Evolutionary conservation across 2,329 filamentous ascomycete species (phyloP), one percentile per base, ranked within the genome.

Genomic region (Aspergillus hortae): DNA sequence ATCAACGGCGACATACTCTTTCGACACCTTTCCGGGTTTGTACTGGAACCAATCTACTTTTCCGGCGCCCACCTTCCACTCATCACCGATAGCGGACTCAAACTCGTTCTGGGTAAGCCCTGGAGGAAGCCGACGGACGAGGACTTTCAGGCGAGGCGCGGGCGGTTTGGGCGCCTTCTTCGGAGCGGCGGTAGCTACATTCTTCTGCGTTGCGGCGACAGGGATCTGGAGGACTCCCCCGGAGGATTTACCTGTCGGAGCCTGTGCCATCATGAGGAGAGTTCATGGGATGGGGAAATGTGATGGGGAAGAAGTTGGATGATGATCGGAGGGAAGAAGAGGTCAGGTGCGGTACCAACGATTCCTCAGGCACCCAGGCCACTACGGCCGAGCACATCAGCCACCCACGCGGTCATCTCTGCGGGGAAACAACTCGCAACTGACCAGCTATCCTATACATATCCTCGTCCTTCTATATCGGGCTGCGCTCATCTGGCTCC

Each of bases 11-110:
- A 60, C 84, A 60, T 76, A 95, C 91, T 96, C 89, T 66, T 85
- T 87, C 1, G 91, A 92, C 42, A 92, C 78, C 67, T 96, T 95
- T 59, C 87, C 87, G 50, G 80, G 74, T 52, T 81, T 81, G 68
- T 83, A 99, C 45, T 81, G 81, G 59, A 88, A 78, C 89, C 90
- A 96, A 68, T 95, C 92, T 11, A 95, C 84, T 67, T 86, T 94
- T 30, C 90, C 90, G 44, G 81, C 82, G n/a, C 88, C 89, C 3
- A 81, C 63, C 63, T 85, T 88, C 92, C 92, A 97, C 45, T 91
- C 87, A 1, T 86, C 80, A 4, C 91, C 92, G 11, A 96, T 69
- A 7, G 85, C 79, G 12, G 75, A 71, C 62, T 85, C 78, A 57
- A 95, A 92, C 64, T 99, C 94, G 1, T 80, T 72, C 64, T 89